Conservation (phyloP, 2,329 filamentous ascomycete species). For the Fusarium subtropicale region DNA sequence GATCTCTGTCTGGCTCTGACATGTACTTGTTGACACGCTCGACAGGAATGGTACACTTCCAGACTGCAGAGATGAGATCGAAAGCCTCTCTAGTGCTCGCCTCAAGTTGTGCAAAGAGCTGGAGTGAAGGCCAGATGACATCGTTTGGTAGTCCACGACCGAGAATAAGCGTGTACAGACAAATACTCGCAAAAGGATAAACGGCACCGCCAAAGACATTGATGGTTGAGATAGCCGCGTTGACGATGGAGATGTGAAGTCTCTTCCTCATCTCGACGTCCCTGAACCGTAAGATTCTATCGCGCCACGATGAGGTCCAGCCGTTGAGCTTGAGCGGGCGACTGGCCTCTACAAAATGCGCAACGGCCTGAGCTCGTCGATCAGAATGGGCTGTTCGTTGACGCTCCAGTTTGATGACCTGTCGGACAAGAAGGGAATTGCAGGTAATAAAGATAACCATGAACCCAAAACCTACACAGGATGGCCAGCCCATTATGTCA, state of each 20-base stretch:
- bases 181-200: slow-evolving; percentile 85
- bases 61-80: slow-evolving; percentile 76
- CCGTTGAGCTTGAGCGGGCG: slow-evolving; percentile 67
- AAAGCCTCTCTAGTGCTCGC: slow-evolving; percentile 79
- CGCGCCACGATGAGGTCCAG: slow-evolving; percentile 54
- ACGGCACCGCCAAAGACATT: slow-evolving; percentile 78
- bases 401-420: slow-evolving; percentile 75
- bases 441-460: slow-evolving; percentile 75
- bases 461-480: slow-evolving; percentile 77
- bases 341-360: slow-evolving; percentile 88
- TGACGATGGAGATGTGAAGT: slow-evolving; percentile 52
- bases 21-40: slow-evolving; percentile 88
- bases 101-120: slow-evolving; percentile 82
- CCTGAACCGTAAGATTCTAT: slow-evolving; percentile 53
- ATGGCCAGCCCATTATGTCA: slow-evolving; percentile 82
- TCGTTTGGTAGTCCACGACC: slow-evolving; percentile 78
- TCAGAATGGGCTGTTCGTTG: slow-evolving; percentile 80
- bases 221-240: slow-evolving; percentile 69
- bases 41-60: slow-evolving; percentile 87
- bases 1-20: slow-evolving; percentile 81
- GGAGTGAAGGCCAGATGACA: slow-evolving; percentile 86
- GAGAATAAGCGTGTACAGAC: slow-evolving; percentile 80
- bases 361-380: slow-evolving; percentile 79
- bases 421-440: slow-evolving; percentile 75
- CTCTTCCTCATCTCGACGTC: slow-evolving; percentile 53